Percentiles rank a stretch among this genome's conserved stretches.
Conservation (phyloP, 2,329 filamentous ascomycete genomes). For the Fusarium anguioides region DNA sequence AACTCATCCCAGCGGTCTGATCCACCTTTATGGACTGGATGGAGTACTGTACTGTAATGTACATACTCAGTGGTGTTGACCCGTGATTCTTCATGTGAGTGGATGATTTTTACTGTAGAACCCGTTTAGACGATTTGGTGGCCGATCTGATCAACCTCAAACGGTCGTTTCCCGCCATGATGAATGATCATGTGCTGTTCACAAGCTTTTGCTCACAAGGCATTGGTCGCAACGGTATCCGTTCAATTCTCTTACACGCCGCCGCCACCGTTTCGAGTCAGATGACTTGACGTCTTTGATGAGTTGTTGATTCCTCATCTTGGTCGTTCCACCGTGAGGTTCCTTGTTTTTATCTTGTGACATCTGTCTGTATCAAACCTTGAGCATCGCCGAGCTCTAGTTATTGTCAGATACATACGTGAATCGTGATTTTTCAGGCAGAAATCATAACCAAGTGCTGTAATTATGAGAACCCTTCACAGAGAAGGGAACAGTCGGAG, state of each 20-base stretch:
- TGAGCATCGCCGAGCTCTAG: background rate
- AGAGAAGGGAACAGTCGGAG: background rate
- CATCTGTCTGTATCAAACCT: background rate
- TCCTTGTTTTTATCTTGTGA: background rate
- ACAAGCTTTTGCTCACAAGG: constrained; percentile 23
- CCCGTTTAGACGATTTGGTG: constrained; percentile 10
- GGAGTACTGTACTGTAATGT: too few species aligned
- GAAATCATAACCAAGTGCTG: background rate
- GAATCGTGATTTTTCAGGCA: background rate
- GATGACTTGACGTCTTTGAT: constrained; percentile 25
- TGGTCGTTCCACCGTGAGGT: constrained; percentile 10
- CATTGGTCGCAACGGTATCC: constrained; percentile 24
- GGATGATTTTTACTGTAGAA: constrained; percentile 7
- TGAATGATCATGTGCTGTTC: constrained; percentile 33
- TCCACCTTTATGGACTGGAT: too few species aligned
- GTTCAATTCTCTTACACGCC: constrained; percentile 12
- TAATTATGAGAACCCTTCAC: background rate
- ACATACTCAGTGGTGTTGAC: constrained; percentile 26
- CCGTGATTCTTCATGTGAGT: constrained; percentile 37
- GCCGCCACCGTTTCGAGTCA: constrained; percentile 33
- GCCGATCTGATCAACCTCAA: constrained; percentile 17
- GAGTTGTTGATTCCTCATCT: constrained; percentile 12
- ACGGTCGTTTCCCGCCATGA: constrained; percentile 14
- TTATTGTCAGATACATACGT: background rate
- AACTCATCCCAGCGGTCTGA: constrained; percentile 9